phyloP scores from a whole-genome alignment of 345 rosid genomes.

The Linum lewisii region DNA sequence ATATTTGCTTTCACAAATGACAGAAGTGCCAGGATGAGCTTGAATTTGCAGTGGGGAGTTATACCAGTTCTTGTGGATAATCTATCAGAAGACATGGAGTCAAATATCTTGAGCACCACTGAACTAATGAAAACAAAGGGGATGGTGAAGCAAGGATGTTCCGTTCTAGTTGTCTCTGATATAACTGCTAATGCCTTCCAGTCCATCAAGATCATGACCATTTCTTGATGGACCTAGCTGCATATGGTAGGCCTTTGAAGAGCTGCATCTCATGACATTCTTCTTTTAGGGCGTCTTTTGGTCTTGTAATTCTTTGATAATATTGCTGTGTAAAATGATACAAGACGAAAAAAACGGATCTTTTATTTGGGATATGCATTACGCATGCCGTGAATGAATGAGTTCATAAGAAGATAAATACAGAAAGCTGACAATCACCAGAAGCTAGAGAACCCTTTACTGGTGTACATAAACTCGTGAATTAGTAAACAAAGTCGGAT shows the following conservation, averaged over 20 bases:
- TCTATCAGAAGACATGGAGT: slow-evolving; percentile 22
- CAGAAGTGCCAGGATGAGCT: slow-evolving; percentile 7
- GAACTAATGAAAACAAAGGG: slow-evolving; percentile 18
- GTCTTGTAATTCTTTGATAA: no score
- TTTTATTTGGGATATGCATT: no score
- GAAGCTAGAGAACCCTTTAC: no score
- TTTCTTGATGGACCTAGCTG: background rate
- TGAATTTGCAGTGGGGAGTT: slow-evolving; percentile 27
- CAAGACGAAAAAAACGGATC: no score
- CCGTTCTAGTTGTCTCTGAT: slow-evolving; percentile 25
- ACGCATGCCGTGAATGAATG: no score
- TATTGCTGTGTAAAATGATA: no score
- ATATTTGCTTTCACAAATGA: slow-evolving; percentile 22
- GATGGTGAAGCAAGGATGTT: slow-evolving; percentile 21
- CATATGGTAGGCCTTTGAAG: background rate
- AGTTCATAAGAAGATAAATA: no score
- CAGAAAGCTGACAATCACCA: no score
- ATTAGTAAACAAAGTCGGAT: no score
- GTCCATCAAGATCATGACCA: slow-evolving; percentile 3
- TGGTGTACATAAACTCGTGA: no score
- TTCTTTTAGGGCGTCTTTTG: no score
- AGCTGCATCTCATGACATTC: background rate
- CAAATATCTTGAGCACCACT: slow-evolving; percentile 16
- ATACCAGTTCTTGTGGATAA: slow-evolving; percentile 16
- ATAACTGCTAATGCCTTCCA: background rate